These are phyloP conservation scores for Acanthamoeba lenticulata DNA, from an alignment of 208 protist species.

Conservation along the genomic window DNA sequence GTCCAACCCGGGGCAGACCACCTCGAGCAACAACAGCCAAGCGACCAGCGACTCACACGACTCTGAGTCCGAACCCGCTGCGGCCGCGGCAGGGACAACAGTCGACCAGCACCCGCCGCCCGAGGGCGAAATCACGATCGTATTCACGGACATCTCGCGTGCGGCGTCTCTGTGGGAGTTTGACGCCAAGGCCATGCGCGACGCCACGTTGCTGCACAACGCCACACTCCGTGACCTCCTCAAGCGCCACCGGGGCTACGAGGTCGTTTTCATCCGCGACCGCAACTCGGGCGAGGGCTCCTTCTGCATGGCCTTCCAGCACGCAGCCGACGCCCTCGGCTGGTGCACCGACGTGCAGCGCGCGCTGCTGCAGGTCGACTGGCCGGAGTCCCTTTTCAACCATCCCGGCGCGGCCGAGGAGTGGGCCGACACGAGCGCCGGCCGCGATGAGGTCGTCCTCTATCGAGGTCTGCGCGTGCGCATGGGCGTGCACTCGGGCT, in stretches of 20 bases:
- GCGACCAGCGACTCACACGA: neutral
- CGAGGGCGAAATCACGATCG: neutral
- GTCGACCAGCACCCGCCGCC: neutral
- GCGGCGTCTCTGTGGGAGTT: conserved; percentile 29
- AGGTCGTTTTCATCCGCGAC: neutral
- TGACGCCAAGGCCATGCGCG: neutral
- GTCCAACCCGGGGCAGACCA: neutral
- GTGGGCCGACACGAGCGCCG: too few relatives aligned
- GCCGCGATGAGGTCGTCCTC: too few relatives aligned
- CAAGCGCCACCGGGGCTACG: conserved; percentile 30
- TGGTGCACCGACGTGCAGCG: neutral
- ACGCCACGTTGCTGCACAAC: conserved; percentile 59
- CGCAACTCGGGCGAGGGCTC: too few relatives aligned
- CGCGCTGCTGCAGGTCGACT: neutral
- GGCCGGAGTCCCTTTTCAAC: too few relatives aligned
- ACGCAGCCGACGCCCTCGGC: too few relatives aligned
- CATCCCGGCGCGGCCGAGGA: too few relatives aligned
- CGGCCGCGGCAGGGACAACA: neutral
- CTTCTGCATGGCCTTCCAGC: too few relatives aligned
- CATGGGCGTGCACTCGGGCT: too few relatives aligned
- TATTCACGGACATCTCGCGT: conserved; percentile 36
- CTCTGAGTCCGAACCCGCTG: neutral
- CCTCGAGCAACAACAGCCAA: neutral
- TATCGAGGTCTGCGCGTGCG: too few relatives aligned
- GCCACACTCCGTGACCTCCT: neutral